A percentile compares a stretch with the other conserved stretches of the same genome.
These are phyloP conservation scores for Phallus indusiatus DNA, from an alignment of 768 basidiomycete species.

Conservation along the genomic window DNA sequence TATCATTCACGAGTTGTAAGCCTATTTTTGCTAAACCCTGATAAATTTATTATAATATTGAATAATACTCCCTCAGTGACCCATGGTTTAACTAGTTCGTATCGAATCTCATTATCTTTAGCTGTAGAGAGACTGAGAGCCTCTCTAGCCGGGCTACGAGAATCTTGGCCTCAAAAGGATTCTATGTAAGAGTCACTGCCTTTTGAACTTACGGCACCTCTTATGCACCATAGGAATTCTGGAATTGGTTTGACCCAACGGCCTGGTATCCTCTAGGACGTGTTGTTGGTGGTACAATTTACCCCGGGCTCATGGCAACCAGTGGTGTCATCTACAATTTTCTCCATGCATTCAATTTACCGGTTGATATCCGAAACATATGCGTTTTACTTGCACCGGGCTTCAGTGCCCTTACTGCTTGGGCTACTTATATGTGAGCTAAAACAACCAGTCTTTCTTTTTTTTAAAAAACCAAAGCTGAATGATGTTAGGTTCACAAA, in stretches of 20 bases:
- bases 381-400: constrained; percentile 96
- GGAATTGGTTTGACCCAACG: constrained; percentile 99
- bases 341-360: constrained; percentile 80
- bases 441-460: constrained; percentile 3
- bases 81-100: constrained; percentile 99
- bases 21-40: constrained; percentile 15
- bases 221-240: constrained; percentile 71
- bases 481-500: constrained; percentile 68
- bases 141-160: constrained; percentile 75
- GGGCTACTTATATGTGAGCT: constrained; percentile 87
- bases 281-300: constrained; percentile 96
- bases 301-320: constrained; percentile 97
- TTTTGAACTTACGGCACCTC: neutral
- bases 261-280: constrained; percentile 99
- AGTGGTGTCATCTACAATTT: constrained; percentile 94
- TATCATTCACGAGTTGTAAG: constrained; percentile 99
- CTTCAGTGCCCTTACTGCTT: constrained; percentile 93
- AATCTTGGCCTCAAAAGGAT: constrained; percentile 85
- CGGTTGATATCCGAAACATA: constrained; percentile 94
- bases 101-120: neutral
- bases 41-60: neutral
- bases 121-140: constrained; percentile 12
- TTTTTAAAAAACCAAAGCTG: neutral
- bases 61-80: constrained; percentile 58
- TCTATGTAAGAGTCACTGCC: constrained; percentile 55